A percentile compares a stretch with the other conserved stretches of the same genome.
These are phyloP conservation scores for Chimonanthus salicifolius DNA, from an alignment of 164 flowering plant species.

Conservation along the genomic window DNA sequence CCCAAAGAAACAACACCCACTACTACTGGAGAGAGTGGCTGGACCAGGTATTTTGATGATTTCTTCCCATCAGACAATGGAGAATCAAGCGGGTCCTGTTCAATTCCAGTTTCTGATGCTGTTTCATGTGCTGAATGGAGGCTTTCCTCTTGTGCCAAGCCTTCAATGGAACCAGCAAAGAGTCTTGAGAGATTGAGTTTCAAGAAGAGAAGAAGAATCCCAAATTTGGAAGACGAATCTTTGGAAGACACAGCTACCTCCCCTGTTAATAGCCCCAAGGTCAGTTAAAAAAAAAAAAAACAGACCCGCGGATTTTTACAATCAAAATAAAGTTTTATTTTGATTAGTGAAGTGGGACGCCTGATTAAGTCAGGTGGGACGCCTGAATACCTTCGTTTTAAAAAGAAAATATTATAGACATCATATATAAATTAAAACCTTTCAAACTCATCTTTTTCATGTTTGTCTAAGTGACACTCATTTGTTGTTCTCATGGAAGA, in stretches of 20 bases:
- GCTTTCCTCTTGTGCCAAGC: not conserved
- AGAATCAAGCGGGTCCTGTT: constrained; percentile 22
- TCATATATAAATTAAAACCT: not conserved
- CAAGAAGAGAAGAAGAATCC: constrained; percentile 29
- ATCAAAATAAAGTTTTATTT: too few species aligned
- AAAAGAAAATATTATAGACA: not conserved
- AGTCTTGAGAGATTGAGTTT: constrained; percentile 1
- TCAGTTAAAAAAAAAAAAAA: constrained; percentile 11
- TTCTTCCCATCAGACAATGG: constrained; percentile 19
- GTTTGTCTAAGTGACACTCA: not conserved
- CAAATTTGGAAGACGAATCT: constrained; percentile 30
- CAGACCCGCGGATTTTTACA: not conserved
- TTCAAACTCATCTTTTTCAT: not conserved
- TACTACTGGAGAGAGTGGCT: constrained; percentile 44
- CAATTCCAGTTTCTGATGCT: constrained; percentile 50
- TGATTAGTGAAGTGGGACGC: not conserved
- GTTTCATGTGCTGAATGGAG: constrained; percentile 34
- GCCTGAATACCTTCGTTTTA: too few species aligned
- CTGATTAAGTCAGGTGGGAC: not conserved
- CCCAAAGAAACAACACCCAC: constrained; percentile 4
- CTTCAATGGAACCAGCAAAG: not conserved
- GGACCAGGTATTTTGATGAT: constrained; percentile 64
- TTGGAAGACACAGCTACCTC: constrained; percentile 68
- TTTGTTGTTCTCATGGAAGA: too few species aligned
- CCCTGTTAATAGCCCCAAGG: constrained; percentile 58